Evolutionary conservation across 2,329 filamentous ascomycete genomes (phyloP).

Genomic region (Cladobotryum mycophilum): DNA sequence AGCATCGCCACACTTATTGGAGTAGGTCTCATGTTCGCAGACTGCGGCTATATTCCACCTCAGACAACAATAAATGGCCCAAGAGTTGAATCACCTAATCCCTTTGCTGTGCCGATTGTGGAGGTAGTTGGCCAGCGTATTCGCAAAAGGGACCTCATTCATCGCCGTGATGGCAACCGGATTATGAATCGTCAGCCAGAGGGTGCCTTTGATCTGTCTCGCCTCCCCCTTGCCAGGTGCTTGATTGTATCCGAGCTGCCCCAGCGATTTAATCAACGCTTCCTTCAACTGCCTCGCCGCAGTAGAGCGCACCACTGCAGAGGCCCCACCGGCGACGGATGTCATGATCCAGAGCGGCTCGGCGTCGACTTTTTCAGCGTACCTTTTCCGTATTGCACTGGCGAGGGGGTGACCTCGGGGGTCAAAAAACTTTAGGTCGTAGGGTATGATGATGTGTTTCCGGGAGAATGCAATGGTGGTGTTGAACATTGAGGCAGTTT

Average conservation of each 20-base stretch:
- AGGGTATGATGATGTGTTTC: conserved; percentile 26
- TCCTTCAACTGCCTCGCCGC: conserved; percentile 20
- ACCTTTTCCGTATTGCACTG: conserved; percentile 19
- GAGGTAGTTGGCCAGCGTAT: not conserved
- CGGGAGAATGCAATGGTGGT: conserved; percentile 21
- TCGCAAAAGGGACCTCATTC: not conserved
- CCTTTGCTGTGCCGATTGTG: not conserved
- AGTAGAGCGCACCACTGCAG: conserved; percentile 21
- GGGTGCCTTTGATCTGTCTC: conserved; percentile 19
- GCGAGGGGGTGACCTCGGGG: conserved; percentile 27
- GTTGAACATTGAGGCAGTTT: conserved; percentile 15
- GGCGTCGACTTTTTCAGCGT: conserved; percentile 20
- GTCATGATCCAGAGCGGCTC: conserved; percentile 29
- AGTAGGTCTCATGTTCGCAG: too few species aligned
- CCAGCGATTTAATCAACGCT: conserved; percentile 23
- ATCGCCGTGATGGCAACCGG: not conserved
- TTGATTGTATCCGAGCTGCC: conserved; percentile 19
- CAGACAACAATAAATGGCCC: too few species aligned
- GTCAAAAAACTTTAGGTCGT: conserved; percentile 27
- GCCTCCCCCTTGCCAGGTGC: conserved; percentile 7
- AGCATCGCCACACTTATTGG: too few species aligned
- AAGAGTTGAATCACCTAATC: not conserved
- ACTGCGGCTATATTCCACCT: too few species aligned
- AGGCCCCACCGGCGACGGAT: conserved; percentile 9
- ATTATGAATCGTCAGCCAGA: conserved; percentile 19